Conservation (phyloP, 1,284 basidiomycete species). For the Exsudoporus floridanus region DNA sequence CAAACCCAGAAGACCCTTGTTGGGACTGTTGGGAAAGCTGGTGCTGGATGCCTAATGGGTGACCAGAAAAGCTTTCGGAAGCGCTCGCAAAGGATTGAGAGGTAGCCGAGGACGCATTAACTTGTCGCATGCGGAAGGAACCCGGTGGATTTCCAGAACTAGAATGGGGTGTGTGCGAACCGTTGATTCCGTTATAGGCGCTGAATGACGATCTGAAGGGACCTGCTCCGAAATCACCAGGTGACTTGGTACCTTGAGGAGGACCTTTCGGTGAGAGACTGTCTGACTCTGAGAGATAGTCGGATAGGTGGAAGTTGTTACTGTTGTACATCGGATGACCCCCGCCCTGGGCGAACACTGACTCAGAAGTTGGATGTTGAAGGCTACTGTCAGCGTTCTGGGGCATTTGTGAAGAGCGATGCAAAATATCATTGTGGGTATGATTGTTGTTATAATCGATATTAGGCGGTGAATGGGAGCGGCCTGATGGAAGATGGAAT, state of each 20-base stretch:
- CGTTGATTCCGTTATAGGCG: conserved; percentile 36
- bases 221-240: conserved; percentile 41
- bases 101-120: conserved; percentile 17
- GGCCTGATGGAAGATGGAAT: conserved; percentile 48
- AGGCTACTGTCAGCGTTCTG: conserved; percentile 35
- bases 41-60: conserved; percentile 35
- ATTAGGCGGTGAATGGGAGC: conserved; percentile 51
- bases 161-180: conserved; percentile 23
- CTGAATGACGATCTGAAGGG: conserved; percentile 38
- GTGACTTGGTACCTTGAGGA: conserved; percentile 39
- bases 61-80: conserved; percentile 27
- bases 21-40: conserved; percentile 41
- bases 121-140: conserved; percentile 36
- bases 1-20: conserved; percentile 28
- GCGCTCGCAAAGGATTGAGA: conserved; percentile 28
- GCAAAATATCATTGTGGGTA: conserved; percentile 37
- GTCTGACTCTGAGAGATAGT: conserved; percentile 41
- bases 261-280: conserved; percentile 40
- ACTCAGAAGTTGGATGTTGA: conserved; percentile 37
- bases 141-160: conserved; percentile 26
- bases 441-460: conserved; percentile 34
- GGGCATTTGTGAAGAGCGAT: conserved; percentile 37
- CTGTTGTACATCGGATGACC: conserved; percentile 49
- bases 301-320: conserved; percentile 40
- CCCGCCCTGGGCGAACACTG: conserved; percentile 29